Conservation (phyloP, 2,329 filamentous ascomycete species). For the Boeremia lycopersici region DNA sequence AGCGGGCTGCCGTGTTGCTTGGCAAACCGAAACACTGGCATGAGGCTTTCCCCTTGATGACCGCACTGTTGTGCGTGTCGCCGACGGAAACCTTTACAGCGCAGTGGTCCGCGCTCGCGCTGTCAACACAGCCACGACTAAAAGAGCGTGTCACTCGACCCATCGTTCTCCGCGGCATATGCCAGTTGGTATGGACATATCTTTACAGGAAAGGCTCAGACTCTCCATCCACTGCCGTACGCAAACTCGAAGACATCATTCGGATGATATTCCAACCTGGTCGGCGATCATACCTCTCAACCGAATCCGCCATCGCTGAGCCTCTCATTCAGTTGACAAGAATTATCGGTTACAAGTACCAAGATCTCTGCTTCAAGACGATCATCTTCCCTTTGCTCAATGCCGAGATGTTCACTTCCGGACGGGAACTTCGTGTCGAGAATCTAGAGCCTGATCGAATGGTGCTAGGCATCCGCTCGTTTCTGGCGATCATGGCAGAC, state of each 20-base stretch:
- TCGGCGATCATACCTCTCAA: constrained; percentile 79
- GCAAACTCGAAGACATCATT: constrained; percentile 89
- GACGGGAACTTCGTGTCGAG: constrained; percentile 83
- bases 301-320: constrained; percentile 82
- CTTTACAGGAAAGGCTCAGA: constrained; percentile 80
- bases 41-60: constrained; percentile 85
- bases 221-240: constrained; percentile 66
- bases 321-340: constrained; percentile 92
- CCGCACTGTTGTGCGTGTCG: constrained; percentile 86
- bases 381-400: constrained; percentile 97
- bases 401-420: constrained; percentile 80
- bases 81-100: constrained; percentile 80
- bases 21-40: constrained; percentile 92
- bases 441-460: constrained; percentile 95
- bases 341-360: constrained; percentile 91
- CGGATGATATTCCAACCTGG: constrained; percentile 81
- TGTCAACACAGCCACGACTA: constrained; percentile 77
- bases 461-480: constrained; percentile 95
- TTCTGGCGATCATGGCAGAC: constrained; percentile 90
- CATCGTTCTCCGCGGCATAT: constrained; percentile 85
- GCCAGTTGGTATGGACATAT: constrained; percentile 91
- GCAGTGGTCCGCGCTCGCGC: constrained; percentile 85
- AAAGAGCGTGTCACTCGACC: constrained; percentile 82
- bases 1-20: constrained; percentile 81
- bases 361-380: constrained; percentile 88